Evolutionary conservation across 2,329 filamentous ascomycete species (phyloP).

Genomic region (Thelonectria discophora): DNA sequence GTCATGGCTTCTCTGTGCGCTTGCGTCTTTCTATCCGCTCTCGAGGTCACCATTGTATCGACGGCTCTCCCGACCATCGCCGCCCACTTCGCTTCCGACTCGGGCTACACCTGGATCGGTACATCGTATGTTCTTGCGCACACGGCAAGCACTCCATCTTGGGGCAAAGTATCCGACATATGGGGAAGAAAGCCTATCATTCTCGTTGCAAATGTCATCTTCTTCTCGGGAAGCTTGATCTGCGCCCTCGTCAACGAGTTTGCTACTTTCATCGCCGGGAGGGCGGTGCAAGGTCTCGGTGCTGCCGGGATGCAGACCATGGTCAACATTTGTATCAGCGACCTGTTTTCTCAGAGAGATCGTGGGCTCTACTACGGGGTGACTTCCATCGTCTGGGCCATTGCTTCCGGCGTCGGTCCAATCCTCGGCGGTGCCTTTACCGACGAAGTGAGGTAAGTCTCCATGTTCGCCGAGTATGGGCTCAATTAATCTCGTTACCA

Average conservation of each 20-base stretch:
- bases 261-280: conserved; percentile 48
- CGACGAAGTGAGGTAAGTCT: conserved; percentile 59
- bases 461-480: rapidly evolving
- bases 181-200: conserved; percentile 66
- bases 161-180: conserved; percentile 70
- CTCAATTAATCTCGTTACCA: conserved; percentile 5
- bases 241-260: conserved; percentile 58
- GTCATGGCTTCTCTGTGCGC: conserved; percentile 52
- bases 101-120: conserved; percentile 82
- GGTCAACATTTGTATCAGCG: conserved; percentile 63
- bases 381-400: conserved; percentile 72
- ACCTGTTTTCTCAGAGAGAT: conserved; percentile 57
- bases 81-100: conserved; percentile 65
- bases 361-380: conserved; percentile 66
- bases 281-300: conserved; percentile 62
- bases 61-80: conserved; percentile 70
- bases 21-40: conserved; percentile 54
- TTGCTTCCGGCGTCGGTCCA: conserved; percentile 72
- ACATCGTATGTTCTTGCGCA: conserved; percentile 76
- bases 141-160: conserved; percentile 73
- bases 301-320: conserved; percentile 61
- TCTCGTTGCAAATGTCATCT: conserved; percentile 57
- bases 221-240: conserved; percentile 61
- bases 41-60: conserved; percentile 67
- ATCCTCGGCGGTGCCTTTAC: conserved; percentile 72